These are phyloP conservation scores for Neonectria punicea DNA, from an alignment of 2,329 filamentous ascomycete species.

Conservation along the genomic window DNA sequence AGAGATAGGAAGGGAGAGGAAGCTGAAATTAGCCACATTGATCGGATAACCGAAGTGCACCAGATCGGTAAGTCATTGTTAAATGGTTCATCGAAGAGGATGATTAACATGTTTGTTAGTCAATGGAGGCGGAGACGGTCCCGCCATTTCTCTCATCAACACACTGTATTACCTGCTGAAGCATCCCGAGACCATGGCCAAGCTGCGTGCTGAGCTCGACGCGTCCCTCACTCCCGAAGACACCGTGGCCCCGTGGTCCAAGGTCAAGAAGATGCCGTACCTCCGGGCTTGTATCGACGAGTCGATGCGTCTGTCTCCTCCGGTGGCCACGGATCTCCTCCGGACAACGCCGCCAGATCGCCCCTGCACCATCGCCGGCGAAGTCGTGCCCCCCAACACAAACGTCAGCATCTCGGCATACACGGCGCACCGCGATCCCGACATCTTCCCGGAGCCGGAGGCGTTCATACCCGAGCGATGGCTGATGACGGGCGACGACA, in stretches of 20 bases:
- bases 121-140: too few species aligned
- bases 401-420: slow-evolving; percentile 52
- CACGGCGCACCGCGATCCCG: slow-evolving; percentile 51
- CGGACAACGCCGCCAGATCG: slow-evolving; percentile 44
- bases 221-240: slow-evolving; percentile 54
- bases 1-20: slow-evolving; percentile 56
- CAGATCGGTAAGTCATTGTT: too few species aligned
- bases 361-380: slow-evolving; percentile 40
- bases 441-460: slow-evolving; percentile 52
- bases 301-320: slow-evolving; percentile 48
- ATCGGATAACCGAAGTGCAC: too few species aligned
- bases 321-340: slow-evolving; percentile 40
- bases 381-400: slow-evolving; percentile 49
- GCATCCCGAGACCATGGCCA: slow-evolving; percentile 51
- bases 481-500: slow-evolving; percentile 47
- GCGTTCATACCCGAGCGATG: slow-evolving; percentile 54
- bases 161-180: slow-evolving; percentile 63
- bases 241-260: slow-evolving; percentile 60
- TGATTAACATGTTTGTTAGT: too few species aligned
- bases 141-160: slow-evolving; percentile 57
- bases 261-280: slow-evolving; percentile 61
- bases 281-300: slow-evolving; percentile 64
- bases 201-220: slow-evolving; percentile 58
- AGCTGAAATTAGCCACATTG: slow-evolving; percentile 56
- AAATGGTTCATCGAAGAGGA: too few species aligned